Evolutionary conservation across 495 filamentous ascomycete genomes (phyloP).

Genomic region (Lindgomyces ingoldianus): DNA sequence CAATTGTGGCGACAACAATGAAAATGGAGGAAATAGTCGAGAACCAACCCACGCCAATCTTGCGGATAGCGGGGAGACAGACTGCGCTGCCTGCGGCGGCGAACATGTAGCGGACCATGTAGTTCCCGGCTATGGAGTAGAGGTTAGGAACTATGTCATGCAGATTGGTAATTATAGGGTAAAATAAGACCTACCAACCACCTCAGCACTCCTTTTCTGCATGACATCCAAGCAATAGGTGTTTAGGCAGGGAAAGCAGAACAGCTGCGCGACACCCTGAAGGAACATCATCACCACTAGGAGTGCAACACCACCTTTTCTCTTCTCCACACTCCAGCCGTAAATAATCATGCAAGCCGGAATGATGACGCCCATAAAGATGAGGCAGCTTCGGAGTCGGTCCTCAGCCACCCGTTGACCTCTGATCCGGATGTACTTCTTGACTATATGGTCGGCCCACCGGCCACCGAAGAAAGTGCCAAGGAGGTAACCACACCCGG

Average conservation of each 20-base stretch:
- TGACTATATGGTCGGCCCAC: slow-evolving; percentile 67
- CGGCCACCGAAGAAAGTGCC: slow-evolving; percentile 72
- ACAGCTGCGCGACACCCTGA: slow-evolving; percentile 70
- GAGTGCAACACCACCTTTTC: slow-evolving; percentile 64
- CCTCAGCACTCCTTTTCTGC: slow-evolving; percentile 63
- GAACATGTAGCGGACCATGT: slow-evolving; percentile 69
- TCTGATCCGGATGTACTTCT: slow-evolving; percentile 61
- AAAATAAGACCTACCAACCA: slow-evolving; percentile 49
- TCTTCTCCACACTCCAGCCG: slow-evolving; percentile 70
- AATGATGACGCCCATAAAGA: slow-evolving; percentile 61
- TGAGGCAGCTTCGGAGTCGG: slow-evolving; percentile 61
- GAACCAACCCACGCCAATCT: slow-evolving; percentile 66
- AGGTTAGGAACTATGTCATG: background rate
- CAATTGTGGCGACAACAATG: slow-evolving; percentile 52
- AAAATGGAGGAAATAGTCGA: slow-evolving; percentile 52
- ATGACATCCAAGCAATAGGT: slow-evolving; percentile 78
- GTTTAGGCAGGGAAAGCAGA: slow-evolving; percentile 72
- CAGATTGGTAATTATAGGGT: background rate
- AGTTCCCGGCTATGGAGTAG: slow-evolving; percentile 59
- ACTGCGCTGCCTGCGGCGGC: slow-evolving; percentile 64
- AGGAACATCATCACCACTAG: slow-evolving; percentile 70
- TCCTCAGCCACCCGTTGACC: slow-evolving; percentile 68
- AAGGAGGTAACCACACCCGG: slow-evolving; percentile 67
- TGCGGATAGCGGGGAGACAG: slow-evolving; percentile 65
- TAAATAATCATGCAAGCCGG: slow-evolving; percentile 69